Evolutionary conservation across 169 alveolate species (phyloP).

Genomic region (Eimeria falciformis): DNA sequence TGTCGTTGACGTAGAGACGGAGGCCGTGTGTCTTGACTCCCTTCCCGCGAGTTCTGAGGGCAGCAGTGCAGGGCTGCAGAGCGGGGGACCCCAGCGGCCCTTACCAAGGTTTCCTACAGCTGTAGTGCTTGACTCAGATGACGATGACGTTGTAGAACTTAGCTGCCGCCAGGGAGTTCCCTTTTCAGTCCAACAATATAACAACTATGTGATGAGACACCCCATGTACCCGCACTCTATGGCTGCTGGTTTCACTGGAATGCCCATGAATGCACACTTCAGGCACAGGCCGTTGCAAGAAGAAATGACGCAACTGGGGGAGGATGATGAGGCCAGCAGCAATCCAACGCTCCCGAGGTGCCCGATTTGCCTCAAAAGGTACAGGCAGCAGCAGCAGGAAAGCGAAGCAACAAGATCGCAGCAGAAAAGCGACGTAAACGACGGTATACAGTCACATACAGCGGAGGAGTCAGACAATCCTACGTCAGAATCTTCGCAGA

Average conservation of each 20-base stretch:
- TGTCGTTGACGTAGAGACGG: constrained; percentile 13
- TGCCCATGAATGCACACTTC: not conserved
- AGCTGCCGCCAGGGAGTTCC: constrained; percentile 37
- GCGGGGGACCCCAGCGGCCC: not conserved
- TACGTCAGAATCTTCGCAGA: not conserved
- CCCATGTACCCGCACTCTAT: not conserved
- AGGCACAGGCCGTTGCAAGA: not conserved
- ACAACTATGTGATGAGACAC: not conserved
- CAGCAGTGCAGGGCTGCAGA: not conserved
- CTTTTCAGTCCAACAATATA: not conserved
- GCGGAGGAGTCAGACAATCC: not conserved
- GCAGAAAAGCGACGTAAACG: not conserved
- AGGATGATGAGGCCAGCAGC: constrained; percentile 13
- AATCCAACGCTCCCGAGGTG: constrained; percentile 41
- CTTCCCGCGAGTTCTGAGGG: not conserved
- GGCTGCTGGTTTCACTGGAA: not conserved
- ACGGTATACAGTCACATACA: not conserved
- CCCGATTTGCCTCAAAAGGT: constrained; percentile 54
- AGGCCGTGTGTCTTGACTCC: not conserved
- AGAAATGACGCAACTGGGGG: not conserved
- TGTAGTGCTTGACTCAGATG: constrained; percentile 56
- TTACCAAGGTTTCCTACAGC: constrained; percentile 11
- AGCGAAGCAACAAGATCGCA: not conserved
- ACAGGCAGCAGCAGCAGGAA: constrained; percentile 65
- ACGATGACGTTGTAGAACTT: constrained; percentile 43